Base-by-base conservation (phyloP, 208 protist species). In the Wallacemonas sp. region DNA sequence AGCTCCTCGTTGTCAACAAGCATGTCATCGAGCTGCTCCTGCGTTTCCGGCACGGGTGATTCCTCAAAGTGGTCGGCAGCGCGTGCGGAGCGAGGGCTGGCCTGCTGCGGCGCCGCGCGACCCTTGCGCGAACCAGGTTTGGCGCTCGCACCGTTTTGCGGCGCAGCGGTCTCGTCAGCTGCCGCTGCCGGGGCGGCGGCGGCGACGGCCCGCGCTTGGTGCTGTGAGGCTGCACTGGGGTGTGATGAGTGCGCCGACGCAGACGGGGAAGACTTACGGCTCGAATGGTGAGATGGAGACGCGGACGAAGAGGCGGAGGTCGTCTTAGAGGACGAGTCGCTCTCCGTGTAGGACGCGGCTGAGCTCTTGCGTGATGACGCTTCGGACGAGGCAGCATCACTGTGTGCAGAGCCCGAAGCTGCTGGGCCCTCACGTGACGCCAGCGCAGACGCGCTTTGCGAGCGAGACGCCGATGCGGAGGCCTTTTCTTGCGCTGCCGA, bases 21-120 rank as follows among this genome's bases (percentile, higher is more conserved):
- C 73, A 87, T 74, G 34, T 27, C 53, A 31, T 55, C 63, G 61
- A 87, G 67, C 70, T 87, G 72, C 54, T 80, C 77, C 17, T 70
- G 70, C 21, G 53, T 79, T 9, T 49, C 63, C 17, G 80, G 80
- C 6, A 80, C 62, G 12, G 42, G 17, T 19, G 46, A 12, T 6
- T 22, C 44, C 12, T 19, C 17, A 6, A 61, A 38, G 22, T 53
- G 28, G 19, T 66, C 60, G 15, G 17, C 45, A 2, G 6, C 26
- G 38, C 39, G 56, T 2, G 56, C 34, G 4, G 56, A 44, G 36
- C 56, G 39, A 4, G 39, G 38, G 26, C 41, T 36, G 56, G 26
- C 39, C 38, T 36, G 56, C 9, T 4, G 3, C 38, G 5, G 46
- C 46, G 5, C 31, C 22, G 9, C 5, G 6, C 54, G 54, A 12